phyloP scores from a whole-genome alignment of 768 basidiomycete genomes.

The Cyclocybe cylindracea region DNA sequence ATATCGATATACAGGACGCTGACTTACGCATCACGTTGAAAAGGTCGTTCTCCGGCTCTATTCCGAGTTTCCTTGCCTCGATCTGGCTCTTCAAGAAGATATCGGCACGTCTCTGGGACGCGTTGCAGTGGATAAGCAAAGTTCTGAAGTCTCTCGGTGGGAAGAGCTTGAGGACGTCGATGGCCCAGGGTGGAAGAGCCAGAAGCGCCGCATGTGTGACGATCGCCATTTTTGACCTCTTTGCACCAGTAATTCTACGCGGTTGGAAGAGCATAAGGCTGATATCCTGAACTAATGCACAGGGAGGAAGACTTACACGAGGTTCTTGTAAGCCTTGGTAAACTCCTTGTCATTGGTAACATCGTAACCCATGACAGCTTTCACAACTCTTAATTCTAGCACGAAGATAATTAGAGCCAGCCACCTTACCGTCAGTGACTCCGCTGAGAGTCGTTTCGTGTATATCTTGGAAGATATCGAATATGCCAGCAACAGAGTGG shows the following conservation, averaged over 20 bases:
- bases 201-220: constrained; percentile 1
- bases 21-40: not conserved
- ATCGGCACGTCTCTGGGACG: not conserved
- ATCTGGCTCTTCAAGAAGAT: not conserved
- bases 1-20: not conserved
- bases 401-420: too few relatives aligned
- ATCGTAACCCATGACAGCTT: constrained; percentile 8
- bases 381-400: not conserved
- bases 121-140: not conserved
- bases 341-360: not conserved
- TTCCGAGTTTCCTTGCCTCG: not conserved
- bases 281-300: not conserved
- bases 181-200: not conserved
- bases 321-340: not conserved
- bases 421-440: constrained; percentile 1
- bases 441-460: constrained; percentile 1
- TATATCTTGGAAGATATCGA: not conserved
- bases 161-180: not conserved
- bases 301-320: not conserved
- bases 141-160: not conserved
- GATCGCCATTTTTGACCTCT: not conserved
- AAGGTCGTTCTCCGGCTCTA: not conserved
- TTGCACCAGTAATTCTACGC: not conserved
- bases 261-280: not conserved
- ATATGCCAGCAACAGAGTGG: constrained; percentile 31